Evolutionary conservation across 1,284 basidiomycete species (phyloP).

Genomic region (Schizopora paradoxa): DNA sequence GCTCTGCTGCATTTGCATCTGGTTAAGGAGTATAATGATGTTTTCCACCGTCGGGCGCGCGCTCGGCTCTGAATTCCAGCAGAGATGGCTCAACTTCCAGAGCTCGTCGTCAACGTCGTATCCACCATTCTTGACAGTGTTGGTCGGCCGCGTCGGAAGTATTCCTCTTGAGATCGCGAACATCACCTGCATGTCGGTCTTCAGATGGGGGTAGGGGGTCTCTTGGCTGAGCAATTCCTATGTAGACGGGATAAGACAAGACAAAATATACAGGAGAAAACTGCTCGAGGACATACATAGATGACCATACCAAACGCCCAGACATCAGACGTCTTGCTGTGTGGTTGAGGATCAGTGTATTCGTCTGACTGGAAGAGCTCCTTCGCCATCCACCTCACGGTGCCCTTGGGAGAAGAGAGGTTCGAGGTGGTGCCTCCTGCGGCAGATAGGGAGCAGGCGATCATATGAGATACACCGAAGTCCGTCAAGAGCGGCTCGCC

Average conservation of each 20-base stretch:
- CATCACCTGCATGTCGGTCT: slow-evolving; percentile 9
- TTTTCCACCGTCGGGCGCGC: no score
- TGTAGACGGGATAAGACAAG: no score
- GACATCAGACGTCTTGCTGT: neutral
- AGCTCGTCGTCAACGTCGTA: no score
- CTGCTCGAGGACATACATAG: no score
- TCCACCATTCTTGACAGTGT: no score
- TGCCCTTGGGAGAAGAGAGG: neutral
- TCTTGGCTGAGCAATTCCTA: slow-evolving; percentile 10
- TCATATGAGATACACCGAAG: slow-evolving; percentile 7
- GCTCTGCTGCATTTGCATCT: no score
- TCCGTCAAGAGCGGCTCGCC: slow-evolving; percentile 5
- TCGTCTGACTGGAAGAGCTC: neutral
- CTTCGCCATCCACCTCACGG: neutral
- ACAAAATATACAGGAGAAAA: no score
- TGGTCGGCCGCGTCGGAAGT: no score
- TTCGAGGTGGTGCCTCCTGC: neutral
- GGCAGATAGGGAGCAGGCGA: neutral
- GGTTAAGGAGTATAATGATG: no score
- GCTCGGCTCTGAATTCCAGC: no score
- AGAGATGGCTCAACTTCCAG: no score
- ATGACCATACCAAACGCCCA: neutral
- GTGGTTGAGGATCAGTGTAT: neutral
- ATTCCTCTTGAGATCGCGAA: slow-evolving; percentile 10
- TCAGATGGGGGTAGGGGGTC: slow-evolving; percentile 5